Evolutionary conservation across 805 yeast genomes (phyloP).

Genomic region (Candida verbasci): DNA sequence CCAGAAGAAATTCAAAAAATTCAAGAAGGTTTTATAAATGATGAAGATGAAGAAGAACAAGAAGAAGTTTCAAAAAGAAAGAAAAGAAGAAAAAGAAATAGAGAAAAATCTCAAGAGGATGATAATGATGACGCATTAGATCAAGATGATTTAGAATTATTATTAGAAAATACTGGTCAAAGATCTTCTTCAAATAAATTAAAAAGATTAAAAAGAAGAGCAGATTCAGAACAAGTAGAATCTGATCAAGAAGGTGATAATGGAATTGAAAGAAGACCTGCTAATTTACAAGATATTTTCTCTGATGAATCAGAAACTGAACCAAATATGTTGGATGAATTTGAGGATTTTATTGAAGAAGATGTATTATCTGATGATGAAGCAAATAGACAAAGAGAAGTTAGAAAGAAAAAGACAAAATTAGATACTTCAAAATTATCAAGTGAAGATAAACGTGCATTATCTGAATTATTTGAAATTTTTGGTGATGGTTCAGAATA

Average conservation of each 20-base stretch:
- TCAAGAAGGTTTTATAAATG: constrained; percentile 91
- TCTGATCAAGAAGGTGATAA: no score
- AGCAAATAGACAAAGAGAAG: constrained; percentile 32
- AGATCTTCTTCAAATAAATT: constrained; percentile 52
- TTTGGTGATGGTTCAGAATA: constrained; percentile 97
- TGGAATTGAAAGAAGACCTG: constrained; percentile 1
- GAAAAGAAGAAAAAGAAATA: constrained; percentile 28
- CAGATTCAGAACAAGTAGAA: constrained; percentile 17
- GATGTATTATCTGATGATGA: constrained; percentile 85
- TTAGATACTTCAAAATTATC: constrained; percentile 57
- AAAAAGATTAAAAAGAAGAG: constrained; percentile 80
- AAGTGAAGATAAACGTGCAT: constrained; percentile 78
- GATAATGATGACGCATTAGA: constrained; percentile 80
- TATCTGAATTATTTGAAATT: constrained; percentile 89
- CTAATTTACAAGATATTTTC: constrained; percentile 60
- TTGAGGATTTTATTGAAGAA: constrained; percentile 96
- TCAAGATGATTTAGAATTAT: constrained; percentile 90
- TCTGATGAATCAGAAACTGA: constrained; percentile 44
- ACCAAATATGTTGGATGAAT: constrained; percentile 60
- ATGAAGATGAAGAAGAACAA: constrained; percentile 68
- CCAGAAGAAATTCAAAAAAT: constrained; percentile 83
- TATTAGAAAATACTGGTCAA: constrained; percentile 83
- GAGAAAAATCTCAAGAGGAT: constrained; percentile 18
- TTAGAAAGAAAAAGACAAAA: constrained; percentile 34
- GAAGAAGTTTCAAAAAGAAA: constrained; percentile 24